phyloP scores from a whole-genome alignment of 139 green algal species.

The Chlorella sp. region DNA sequence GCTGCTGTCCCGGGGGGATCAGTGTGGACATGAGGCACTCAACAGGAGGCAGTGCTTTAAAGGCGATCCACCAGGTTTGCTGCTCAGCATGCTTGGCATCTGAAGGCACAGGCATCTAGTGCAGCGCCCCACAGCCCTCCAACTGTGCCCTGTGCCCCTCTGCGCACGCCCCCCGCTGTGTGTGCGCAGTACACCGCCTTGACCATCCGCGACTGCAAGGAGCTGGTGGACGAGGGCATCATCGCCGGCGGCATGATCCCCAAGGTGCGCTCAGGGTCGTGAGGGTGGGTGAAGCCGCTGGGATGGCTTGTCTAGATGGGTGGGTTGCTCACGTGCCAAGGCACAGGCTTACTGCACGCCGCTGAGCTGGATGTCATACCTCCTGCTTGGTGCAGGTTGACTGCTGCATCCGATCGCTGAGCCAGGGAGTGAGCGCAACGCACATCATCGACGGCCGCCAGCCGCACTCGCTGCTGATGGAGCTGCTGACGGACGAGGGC shows the following conservation, averaged over 20 bases:
- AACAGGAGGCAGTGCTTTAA: no score
- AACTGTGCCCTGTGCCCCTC: no score
- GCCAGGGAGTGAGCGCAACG: conserved; percentile 91
- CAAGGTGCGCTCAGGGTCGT: conserved; percentile 61
- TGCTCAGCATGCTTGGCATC: no score
- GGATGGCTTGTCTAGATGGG: no score
- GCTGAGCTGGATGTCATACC: no score
- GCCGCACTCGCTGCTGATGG: conserved; percentile 95
- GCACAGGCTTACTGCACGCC: no score
- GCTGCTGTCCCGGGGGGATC: no score
- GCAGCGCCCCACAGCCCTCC: no score
- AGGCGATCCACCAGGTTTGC: no score
- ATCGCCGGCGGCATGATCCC: conserved; percentile 94
- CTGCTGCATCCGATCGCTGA: conserved; percentile 96
- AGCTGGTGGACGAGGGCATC: conserved; percentile 91
- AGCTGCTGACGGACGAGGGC: conserved; percentile 97
- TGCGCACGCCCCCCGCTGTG: conserved; percentile 30
- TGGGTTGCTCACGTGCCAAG: no score
- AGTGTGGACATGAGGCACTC: no score
- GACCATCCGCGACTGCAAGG: conserved; percentile 73
- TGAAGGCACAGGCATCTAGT: no score
- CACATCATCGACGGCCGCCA: conserved; percentile 99
- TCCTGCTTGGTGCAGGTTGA: conserved; percentile 67
- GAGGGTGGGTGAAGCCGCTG: not conserved
- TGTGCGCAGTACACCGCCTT: conserved; percentile 48